phyloP scores from a whole-genome alignment of 2,329 filamentous ascomycete species.

The Alternaria sp. region DNA sequence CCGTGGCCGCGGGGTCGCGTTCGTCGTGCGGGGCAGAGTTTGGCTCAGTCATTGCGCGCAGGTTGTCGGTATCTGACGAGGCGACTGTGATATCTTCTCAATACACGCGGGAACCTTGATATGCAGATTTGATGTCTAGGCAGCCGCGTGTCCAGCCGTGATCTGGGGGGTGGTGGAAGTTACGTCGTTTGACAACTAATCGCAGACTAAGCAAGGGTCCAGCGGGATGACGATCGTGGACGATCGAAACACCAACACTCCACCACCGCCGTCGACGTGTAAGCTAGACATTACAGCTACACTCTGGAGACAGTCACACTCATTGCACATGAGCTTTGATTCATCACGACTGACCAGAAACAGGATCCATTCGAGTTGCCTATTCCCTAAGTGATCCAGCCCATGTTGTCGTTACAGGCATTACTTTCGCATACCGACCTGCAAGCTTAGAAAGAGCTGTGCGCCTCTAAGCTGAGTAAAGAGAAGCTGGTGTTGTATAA shows the following conservation, averaged over 20 bases:
- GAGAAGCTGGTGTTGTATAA: no score
- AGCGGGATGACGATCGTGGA: conserved; percentile 23
- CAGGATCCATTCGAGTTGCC: background rate
- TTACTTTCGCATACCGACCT: background rate
- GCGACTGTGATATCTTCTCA: background rate
- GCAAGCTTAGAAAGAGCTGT: conserved; percentile 7
- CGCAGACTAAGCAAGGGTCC: conserved; percentile 24
- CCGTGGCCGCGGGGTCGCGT: conserved; percentile 36
- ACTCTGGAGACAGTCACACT: background rate
- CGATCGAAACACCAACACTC: conserved; percentile 7
- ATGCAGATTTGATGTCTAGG: background rate
- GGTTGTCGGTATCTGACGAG: background rate
- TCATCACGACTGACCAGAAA: background rate
- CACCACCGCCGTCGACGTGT: background rate
- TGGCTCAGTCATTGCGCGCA: conserved; percentile 34
- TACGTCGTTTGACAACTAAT: conserved; percentile 25
- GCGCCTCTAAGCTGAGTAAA: background rate
- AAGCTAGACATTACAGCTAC: background rate
- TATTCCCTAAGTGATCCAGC: background rate
- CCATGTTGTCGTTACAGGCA: background rate
- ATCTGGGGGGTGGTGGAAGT: conserved; percentile 20
- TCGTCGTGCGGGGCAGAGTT: conserved; percentile 39
- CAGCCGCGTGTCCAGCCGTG: background rate
- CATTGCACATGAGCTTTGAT: background rate
- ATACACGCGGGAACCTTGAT: background rate